Evolutionary conservation across 305 asterid genomes (phyloP).

Genomic region (Solanum hybrid): DNA sequence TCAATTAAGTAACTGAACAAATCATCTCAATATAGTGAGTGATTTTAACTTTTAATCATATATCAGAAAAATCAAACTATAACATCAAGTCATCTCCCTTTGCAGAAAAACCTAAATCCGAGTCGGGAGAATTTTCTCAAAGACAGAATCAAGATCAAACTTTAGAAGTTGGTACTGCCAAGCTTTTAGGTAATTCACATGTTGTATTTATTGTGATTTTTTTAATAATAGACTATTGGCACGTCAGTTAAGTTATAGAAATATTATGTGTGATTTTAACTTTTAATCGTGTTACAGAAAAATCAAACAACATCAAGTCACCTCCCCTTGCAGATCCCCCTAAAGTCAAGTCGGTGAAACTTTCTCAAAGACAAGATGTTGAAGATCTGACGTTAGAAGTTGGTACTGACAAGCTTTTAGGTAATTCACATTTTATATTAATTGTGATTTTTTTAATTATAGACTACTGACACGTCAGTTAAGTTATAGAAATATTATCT

Average conservation of each 20-base stretch:
- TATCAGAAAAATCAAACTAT: no score
- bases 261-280: no score
- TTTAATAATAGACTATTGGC: neutral
- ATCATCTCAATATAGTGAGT: neutral
- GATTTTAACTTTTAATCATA: neutral
- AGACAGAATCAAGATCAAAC: no score
- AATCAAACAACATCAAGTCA: neutral
- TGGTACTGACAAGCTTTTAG: neutral
- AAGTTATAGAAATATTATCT: no score
- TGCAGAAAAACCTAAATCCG: neutral
- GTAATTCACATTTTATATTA: neutral
- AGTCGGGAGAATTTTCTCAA: no score
- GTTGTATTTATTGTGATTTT: neutral
- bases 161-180: neutral
- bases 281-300: no score
- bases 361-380: neutral
- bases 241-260: neutral
- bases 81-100: neutral
- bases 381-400: neutral
- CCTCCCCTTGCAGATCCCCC: neutral
- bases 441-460: neutral
- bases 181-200: neutral
- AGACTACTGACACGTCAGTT: no score
- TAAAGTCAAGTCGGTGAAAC: neutral
- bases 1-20: neutral